Conservation (phyloP, 1,139 yeast genomes). For the Sugiyamaella paludigena region DNA sequence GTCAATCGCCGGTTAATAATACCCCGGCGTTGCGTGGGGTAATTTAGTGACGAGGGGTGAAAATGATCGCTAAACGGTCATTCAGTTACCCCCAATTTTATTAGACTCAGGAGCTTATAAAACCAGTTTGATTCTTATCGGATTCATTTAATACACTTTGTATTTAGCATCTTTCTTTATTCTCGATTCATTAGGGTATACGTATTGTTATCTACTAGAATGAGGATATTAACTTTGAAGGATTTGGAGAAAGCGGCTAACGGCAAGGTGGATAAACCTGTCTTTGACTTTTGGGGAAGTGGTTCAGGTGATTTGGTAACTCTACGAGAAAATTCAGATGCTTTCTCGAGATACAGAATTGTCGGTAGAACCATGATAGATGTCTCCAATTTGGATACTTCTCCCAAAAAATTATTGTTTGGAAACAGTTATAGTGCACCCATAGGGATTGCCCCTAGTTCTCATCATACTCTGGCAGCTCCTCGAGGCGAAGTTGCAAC, state of each 20-base stretch:
- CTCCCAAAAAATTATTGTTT: conserved; percentile 39
- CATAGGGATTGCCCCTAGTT: conserved; percentile 62
- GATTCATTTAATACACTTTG: too few relatives aligned
- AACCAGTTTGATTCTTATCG: too few relatives aligned
- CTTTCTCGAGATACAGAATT: conserved; percentile 34
- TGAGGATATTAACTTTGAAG: conserved; percentile 9
- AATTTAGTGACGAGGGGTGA: too few relatives aligned
- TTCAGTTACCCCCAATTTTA: too few relatives aligned
- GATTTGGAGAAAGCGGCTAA: conserved; percentile 11
- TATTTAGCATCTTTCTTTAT: too few relatives aligned
- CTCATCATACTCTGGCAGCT: conserved; percentile 60
- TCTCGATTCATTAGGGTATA: too few relatives aligned
- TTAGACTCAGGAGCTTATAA: too few relatives aligned
- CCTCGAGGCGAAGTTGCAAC: conserved; percentile 55
- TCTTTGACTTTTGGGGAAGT: conserved; percentile 35
- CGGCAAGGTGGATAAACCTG: conserved; percentile 11
- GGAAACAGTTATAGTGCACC: conserved; percentile 48
- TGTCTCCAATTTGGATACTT: conserved; percentile 40
- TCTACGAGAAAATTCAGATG: conserved; percentile 31
- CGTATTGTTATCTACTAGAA: neutral
- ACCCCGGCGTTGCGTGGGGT: too few relatives aligned
- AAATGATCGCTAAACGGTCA: too few relatives aligned
- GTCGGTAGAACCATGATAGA: conserved; percentile 46
- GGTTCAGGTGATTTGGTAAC: conserved; percentile 36
- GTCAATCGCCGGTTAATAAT: too few relatives aligned